phyloP scores from a whole-genome alignment of 1,284 basidiomycete genomes.

The Rhizoctonia solani region DNA sequence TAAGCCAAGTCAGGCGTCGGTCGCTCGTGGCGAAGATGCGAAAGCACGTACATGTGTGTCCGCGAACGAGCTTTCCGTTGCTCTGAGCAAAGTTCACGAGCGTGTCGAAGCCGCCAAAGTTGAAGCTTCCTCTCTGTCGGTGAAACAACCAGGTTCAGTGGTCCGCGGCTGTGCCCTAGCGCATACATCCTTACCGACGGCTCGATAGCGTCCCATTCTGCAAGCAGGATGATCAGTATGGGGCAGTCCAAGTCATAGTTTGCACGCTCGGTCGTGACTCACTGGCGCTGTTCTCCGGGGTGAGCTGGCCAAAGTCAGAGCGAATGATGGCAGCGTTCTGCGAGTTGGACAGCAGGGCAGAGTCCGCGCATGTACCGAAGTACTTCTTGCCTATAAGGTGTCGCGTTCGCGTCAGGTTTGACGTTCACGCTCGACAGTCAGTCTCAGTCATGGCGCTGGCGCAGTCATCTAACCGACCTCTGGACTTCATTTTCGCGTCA shows the following conservation, averaged over 20 bases:
- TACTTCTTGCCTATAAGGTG: slow-evolving; percentile 21
- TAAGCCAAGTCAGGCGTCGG: not conserved
- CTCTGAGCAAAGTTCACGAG: slow-evolving; percentile 25
- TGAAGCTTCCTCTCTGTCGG: not conserved
- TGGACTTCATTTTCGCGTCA: slow-evolving; percentile 15
- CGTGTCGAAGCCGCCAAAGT: slow-evolving; percentile 12
- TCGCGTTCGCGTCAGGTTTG: too few species aligned
- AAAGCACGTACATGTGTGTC: not conserved
- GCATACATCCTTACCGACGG: not conserved
- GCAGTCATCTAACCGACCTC: not conserved
- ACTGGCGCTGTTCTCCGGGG: slow-evolving; percentile 27
- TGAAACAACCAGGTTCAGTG: not conserved
- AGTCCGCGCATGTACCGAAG: slow-evolving; percentile 25
- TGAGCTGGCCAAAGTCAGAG: slow-evolving; percentile 22
- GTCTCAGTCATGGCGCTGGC: not conserved
- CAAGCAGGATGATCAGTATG: not conserved
- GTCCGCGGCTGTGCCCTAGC: not conserved
- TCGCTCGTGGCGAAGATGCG: not conserved
- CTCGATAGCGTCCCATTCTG: too few species aligned
- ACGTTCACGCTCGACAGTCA: too few species aligned
- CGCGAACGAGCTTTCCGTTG: slow-evolving; percentile 30
- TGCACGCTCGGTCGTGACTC: not conserved
- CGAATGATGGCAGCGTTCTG: slow-evolving; percentile 22
- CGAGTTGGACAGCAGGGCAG: not conserved
- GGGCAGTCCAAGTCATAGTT: not conserved